Evolutionary conservation across 331 rosid species (phyloP), one percentile per base, ranked within the genome.

Genomic region (Pyracantha coccinea): DNA sequence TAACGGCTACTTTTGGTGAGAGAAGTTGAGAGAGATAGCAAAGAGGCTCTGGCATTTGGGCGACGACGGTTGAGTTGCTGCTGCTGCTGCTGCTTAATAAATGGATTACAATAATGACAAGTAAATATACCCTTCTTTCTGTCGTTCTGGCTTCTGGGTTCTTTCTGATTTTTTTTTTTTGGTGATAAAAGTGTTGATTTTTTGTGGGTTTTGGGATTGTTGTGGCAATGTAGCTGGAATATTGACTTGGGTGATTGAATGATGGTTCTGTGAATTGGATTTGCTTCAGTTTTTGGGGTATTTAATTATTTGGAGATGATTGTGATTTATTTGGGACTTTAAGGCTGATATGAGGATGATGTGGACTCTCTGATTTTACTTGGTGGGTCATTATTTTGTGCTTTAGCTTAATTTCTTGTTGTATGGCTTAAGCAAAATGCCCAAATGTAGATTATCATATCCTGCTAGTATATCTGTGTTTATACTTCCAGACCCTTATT

Each of bases 31-130:
- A 16, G 55, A 28, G 19, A 68, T 27, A 66, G 64, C 38, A 50
- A 41, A 41, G 74, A 21, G 47, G 41, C 71, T 62, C 15, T 28
- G 61, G 50, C 71, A 79, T 79, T 80, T 83, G 74, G 74, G 78
- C 10, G 68, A 45, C 50, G 74, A 32, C 52, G 76, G 66, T 74
- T 79, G 66, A 24, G 75, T 64, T 78, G 63, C 71, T 63, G 58
- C 58, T 50, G 9, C 20, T 50, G 55, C 55, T 50, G 19, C 55
- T 25, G 23, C 21, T 73, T 45, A 67, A 63, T 70, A 69, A 65
- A 92, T 92, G 96, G 96, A 90, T 81, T 82, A 62, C 79, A 79
- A 66, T 82, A 82, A 71, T 66, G 71, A 84, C 82, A 75, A 85
- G 97, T 92, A 90, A 88, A 81, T 78, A 71, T 75, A 63, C 28